Evolutionary conservation across 192 early-diverging fungal species (phyloP), one percentile per base, ranked within the genome.

Genomic region (Oehlia diaphana): DNA sequence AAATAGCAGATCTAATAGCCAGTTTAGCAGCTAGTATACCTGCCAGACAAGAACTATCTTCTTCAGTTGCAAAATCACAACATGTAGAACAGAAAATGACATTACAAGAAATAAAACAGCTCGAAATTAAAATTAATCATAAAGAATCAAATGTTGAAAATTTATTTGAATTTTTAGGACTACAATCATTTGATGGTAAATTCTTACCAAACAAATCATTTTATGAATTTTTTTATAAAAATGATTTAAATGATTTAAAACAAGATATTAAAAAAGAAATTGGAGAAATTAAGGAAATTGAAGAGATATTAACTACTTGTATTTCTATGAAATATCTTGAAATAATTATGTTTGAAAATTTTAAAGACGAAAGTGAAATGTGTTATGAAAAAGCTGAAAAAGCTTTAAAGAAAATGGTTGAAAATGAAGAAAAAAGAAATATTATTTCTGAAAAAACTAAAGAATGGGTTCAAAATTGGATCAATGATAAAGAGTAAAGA

Each of bases 141-240:
- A n/a, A 26, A 23, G 39, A n/a, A 44, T 44, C 42, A 13, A 49
- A 72, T 16, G 21, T 77, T 37, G 75, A 77, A 77, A 77, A 21
- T 26, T 28, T 77, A 4, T 77, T 42, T 13, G 35, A 23, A 4
- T 77, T 77, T 49, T 66, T 77, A 13, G 26, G 42, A 39, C 66
- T 77, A 26, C 75, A 77, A 77, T 65, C 75, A 28, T 77, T 66
- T 77, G 75, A 77, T 77, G 75, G 75, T 42, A 63, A 49, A 28
- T 65, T 77, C 28, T 47, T 33, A 49, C 63, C 75, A 23, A 47
- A 12, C 16, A 44, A 44, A 13, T 28, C 44, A 33, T 44, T 77
- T 63, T 77, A 33, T 26, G n/a, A 64, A 66, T 66, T 63, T 77
- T 77, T 75, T n/a, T 7, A 12, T 33, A 33, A 63, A 49, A 49